phyloP scores from a whole-genome alignment of 2,329 filamentous ascomycete genomes.

The Pseudopithomyces chartarum region DNA sequence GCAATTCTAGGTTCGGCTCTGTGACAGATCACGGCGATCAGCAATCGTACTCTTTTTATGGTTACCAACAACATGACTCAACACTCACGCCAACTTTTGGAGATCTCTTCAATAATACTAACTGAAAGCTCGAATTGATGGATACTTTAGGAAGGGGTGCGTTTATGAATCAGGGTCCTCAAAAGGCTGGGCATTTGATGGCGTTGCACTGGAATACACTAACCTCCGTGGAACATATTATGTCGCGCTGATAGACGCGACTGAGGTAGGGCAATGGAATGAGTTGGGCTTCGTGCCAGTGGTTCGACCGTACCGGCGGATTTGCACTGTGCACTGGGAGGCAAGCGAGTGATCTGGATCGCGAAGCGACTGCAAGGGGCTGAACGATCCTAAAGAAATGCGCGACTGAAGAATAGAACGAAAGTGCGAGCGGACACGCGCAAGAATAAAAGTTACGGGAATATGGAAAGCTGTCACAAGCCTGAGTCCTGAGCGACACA shows the following conservation, averaged over 20 bases:
- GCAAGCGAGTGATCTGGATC: slow-evolving; percentile 30
- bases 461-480: slow-evolving; percentile 17
- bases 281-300: slow-evolving; percentile 23
- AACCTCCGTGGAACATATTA: slow-evolving; percentile 39
- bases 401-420: slow-evolving; percentile 18
- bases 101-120: neutral
- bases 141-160: slow-evolving; percentile 24
- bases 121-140: neutral
- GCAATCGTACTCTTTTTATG: neutral
- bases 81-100: slow-evolving; percentile 2
- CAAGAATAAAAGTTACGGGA: slow-evolving; percentile 21
- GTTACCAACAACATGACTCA: neutral
- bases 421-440: slow-evolving; percentile 20
- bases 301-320: slow-evolving; percentile 28
- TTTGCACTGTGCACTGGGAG: slow-evolving; percentile 21
- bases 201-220: slow-evolving; percentile 35
- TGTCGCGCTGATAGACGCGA: slow-evolving; percentile 39
- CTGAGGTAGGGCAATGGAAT: slow-evolving; percentile 43
- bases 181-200: slow-evolving; percentile 13
- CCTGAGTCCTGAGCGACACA: slow-evolving; percentile 18
- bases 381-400: slow-evolving; percentile 12
- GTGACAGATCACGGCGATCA: slow-evolving; percentile 1
- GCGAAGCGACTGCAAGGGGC: slow-evolving; percentile 37
- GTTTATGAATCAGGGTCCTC: slow-evolving; percentile 40
- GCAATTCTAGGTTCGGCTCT: slow-evolving; percentile 10